Evolutionary conservation across 2,329 filamentous ascomycete genomes (phyloP).

Genomic region (Penicillium aurantiogriseum): DNA sequence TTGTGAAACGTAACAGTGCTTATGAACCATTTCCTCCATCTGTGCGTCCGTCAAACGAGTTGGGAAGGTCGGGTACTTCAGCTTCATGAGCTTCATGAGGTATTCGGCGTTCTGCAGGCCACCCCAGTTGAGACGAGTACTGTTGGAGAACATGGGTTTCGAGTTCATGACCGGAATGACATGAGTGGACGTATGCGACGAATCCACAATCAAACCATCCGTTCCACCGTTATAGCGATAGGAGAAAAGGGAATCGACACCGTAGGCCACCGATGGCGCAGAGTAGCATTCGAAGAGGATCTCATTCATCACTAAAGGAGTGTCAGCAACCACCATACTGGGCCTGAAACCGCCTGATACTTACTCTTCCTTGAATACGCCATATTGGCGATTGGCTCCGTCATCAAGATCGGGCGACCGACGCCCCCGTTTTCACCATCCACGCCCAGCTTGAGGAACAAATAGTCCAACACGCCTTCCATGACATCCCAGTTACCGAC

Average conservation of each 20-base stretch:
- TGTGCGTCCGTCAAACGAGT: constrained; percentile 83
- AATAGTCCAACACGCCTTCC: constrained; percentile 90
- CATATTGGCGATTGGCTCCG: constrained; percentile 88
- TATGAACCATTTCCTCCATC: constrained; percentile 79
- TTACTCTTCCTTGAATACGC: constrained; percentile 83
- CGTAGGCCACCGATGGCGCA: constrained; percentile 85
- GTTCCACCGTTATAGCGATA: constrained; percentile 88
- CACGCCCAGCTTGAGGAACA: constrained; percentile 90
- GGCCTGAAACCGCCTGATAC: constrained; percentile 31
- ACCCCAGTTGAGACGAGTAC: constrained; percentile 91
- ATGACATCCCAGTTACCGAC: constrained; percentile 98
- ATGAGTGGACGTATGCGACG: constrained; percentile 90
- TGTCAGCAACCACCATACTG: constrained; percentile 19
- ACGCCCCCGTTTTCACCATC: constrained; percentile 70
- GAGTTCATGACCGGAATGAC: constrained; percentile 88
- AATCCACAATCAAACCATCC: constrained; percentile 85
- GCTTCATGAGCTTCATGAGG: constrained; percentile 77
- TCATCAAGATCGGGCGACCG: constrained; percentile 89
- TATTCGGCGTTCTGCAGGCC: constrained; percentile 88
- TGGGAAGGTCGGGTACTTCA: constrained; percentile 90
- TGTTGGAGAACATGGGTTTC: constrained; percentile 79
- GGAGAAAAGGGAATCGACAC: constrained; percentile 94
- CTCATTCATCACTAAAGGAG: constrained; percentile 79
- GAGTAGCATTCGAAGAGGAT: constrained; percentile 95
- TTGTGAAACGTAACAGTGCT: constrained; percentile 85